phyloP scores from a whole-genome alignment of 1,284 basidiomycete species.

The Ceratobasidium sp. region DNA sequence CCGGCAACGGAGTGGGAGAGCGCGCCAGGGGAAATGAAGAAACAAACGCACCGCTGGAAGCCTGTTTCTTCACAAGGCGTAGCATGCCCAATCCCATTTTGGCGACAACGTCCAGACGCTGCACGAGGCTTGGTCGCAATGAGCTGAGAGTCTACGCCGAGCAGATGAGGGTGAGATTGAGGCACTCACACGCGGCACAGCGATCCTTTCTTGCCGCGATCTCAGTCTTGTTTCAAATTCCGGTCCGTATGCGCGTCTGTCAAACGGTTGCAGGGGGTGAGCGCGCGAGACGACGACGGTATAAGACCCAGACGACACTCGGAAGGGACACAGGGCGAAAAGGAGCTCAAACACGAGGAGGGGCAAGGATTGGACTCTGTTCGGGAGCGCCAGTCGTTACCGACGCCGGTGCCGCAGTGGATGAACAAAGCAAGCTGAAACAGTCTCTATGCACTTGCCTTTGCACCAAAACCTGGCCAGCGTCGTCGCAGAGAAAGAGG shows the following conservation, averaged over 20 bases:
- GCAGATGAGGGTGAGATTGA: slow-evolving; percentile 1
- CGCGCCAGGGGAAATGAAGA: slow-evolving; percentile 11
- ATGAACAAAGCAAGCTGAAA: slow-evolving; percentile 18
- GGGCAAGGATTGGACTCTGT: slow-evolving; percentile 5
- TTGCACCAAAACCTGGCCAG: neutral
- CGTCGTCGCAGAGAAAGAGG: neutral
- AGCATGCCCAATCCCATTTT: slow-evolving; percentile 2
- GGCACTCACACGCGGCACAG: neutral
- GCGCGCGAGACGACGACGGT: neutral
- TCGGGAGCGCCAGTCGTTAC: neutral
- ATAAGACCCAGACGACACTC: neutral
- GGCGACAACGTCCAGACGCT: slow-evolving; percentile 23
- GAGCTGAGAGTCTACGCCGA: slow-evolving; percentile 18
- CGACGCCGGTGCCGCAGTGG: no score
- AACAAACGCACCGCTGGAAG: slow-evolving; percentile 29
- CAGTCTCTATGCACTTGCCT: slow-evolving; percentile 24
- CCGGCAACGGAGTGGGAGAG: slow-evolving; percentile 5
- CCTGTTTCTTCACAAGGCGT: slow-evolving; percentile 19
- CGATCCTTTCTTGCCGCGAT: slow-evolving; percentile 38
- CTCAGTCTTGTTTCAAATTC: slow-evolving; percentile 30
- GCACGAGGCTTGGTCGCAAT: slow-evolving; percentile 5
- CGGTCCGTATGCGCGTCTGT: neutral
- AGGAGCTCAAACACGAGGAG: slow-evolving; percentile 9
- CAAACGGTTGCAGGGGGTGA: neutral
- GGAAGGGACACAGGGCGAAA: neutral